Percentiles rank a stretch among this genome's conserved stretches.
phyloP scores from a whole-genome alignment of 805 yeast species.

The Myxozyma melibiosi region DNA sequence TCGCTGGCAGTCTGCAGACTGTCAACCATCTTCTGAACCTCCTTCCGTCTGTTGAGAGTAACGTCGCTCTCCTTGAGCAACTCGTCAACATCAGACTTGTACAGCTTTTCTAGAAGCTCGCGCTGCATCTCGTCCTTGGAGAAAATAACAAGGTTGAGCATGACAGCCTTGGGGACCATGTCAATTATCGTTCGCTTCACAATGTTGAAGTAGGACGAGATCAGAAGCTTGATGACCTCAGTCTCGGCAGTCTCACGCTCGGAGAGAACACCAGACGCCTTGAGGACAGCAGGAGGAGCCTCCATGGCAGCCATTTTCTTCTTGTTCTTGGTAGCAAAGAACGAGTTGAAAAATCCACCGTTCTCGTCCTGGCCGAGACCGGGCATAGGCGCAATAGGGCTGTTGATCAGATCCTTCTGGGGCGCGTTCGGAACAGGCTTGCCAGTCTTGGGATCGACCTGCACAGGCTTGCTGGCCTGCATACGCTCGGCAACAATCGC shows the following conservation, averaged over 20 bases:
- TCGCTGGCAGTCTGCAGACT: constrained; percentile 86
- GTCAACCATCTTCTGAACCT: constrained; percentile 93
- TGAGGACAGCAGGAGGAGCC: constrained; percentile 93
- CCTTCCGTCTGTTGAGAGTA: constrained; percentile 92
- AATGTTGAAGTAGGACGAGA: constrained; percentile 85
- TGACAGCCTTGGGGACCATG: constrained; percentile 90
- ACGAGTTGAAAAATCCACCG: constrained; percentile 92
- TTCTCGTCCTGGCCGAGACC: constrained; percentile 51
- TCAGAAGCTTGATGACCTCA: constrained; percentile 91
- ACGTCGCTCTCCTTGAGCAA: constrained; percentile 88
- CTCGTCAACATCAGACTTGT: constrained; percentile 67
- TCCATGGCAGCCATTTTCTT: constrained; percentile 94
- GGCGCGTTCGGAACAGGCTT: constrained; percentile 57
- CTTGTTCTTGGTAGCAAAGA: constrained; percentile 88
- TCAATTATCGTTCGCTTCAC: constrained; percentile 94
- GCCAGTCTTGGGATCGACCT: constrained; percentile 87
- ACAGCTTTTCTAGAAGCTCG: constrained; percentile 82
- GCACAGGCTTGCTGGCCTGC: constrained; percentile 72
- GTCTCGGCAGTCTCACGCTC: constrained; percentile 97
- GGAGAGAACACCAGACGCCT: constrained; percentile 89
- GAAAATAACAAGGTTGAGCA: constrained; percentile 83
- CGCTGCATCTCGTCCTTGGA: constrained; percentile 85
- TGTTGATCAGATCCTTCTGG: constrained; percentile 31
- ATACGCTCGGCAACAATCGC: constrained; percentile 85
- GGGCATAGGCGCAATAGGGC: constrained; percentile 19